A percentile compares a stretch with the other conserved stretches of the same genome.
Evolutionary conservation across 2,329 filamentous ascomycete species (phyloP).

Genomic region (Fusarium caatingaense): DNA sequence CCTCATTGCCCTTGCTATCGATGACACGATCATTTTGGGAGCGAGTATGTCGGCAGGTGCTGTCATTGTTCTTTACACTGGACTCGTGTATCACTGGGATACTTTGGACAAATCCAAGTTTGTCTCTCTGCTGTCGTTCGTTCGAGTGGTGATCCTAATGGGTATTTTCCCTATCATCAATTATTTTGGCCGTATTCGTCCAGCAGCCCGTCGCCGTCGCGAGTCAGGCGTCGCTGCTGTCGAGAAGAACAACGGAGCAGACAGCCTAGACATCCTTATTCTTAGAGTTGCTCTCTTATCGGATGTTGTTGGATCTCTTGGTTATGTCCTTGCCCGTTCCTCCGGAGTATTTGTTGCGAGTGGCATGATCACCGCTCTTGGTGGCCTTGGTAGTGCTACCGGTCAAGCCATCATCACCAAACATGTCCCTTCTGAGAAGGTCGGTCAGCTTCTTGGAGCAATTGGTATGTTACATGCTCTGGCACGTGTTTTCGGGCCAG

Average conservation of each 20-base stretch:
- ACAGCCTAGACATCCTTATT: conserved; percentile 79
- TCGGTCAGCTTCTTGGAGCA: conserved; percentile 90
- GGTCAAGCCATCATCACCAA: conserved; percentile 89
- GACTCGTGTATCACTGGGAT: conserved; percentile 84
- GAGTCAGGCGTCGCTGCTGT: conserved; percentile 50
- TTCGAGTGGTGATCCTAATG: conserved; percentile 80
- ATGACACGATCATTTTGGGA: conserved; percentile 86
- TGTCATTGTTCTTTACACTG: conserved; percentile 86
- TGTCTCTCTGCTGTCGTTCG: conserved; percentile 81
- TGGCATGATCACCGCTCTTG: conserved; percentile 79
- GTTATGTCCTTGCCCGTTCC: conserved; percentile 75
- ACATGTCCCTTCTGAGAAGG: conserved; percentile 83
- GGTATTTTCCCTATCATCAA: conserved; percentile 81
- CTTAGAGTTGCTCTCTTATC: conserved; percentile 80
- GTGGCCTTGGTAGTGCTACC: conserved; percentile 87
- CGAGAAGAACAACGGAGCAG: conserved; percentile 74
- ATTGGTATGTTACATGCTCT: conserved; percentile 87
- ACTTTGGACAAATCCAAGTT: conserved; percentile 84
- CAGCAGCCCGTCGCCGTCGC: conserved; percentile 57
- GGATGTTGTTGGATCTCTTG: conserved; percentile 79
- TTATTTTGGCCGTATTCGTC: conserved; percentile 73
- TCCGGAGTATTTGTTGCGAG: conserved; percentile 75
- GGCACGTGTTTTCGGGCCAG: conserved; percentile 80
- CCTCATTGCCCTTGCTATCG: conserved; percentile 80
- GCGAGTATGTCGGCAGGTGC: conserved; percentile 82